These are phyloP conservation scores for Fusarium sp. DNA, from an alignment of 2,329 filamentous ascomycete species.

Conservation along the genomic window DNA sequence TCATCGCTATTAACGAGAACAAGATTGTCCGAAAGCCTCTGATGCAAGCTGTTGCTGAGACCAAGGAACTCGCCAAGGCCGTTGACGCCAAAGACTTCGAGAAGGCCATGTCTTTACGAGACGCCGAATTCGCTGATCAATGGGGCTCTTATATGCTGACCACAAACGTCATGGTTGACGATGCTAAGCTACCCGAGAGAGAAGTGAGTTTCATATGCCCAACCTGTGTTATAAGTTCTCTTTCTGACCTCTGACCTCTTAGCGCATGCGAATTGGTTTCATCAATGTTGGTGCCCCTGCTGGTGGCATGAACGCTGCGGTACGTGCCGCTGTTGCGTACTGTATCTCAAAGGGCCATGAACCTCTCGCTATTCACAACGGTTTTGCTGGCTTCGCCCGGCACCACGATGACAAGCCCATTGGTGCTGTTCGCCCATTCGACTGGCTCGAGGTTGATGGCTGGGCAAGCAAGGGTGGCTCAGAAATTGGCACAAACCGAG, in stretches of 20 bases:
- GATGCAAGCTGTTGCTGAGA: slow-evolving; percentile 88
- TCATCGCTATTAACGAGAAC: slow-evolving; percentile 97
- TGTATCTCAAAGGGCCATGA: slow-evolving; percentile 93
- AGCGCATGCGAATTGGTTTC: slow-evolving; percentile 93
- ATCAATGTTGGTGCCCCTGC: slow-evolving; percentile 97
- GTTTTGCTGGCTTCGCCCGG: slow-evolving; percentile 91
- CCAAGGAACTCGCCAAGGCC: slow-evolving; percentile 83
- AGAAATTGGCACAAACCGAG: slow-evolving; percentile 97
- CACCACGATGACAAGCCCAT: slow-evolving; percentile 87
- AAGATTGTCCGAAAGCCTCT: slow-evolving; percentile 93
- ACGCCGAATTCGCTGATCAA: slow-evolving; percentile 94
- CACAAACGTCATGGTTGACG: slow-evolving; percentile 80
- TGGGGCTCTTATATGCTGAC: slow-evolving; percentile 92
- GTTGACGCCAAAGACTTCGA: slow-evolving; percentile 90
- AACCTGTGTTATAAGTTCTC: background rate
- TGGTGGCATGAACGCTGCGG: slow-evolving; percentile 97
- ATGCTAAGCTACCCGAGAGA: slow-evolving; percentile 72
- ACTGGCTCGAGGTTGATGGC: slow-evolving; percentile 92
- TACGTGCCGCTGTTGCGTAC: slow-evolving; percentile 91
- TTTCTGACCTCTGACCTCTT: slow-evolving; percentile 44
- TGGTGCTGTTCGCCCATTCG: slow-evolving; percentile 84
- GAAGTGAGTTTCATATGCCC: slow-evolving; percentile 66
- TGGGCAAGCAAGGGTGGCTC: slow-evolving; percentile 98
- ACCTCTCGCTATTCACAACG: slow-evolving; percentile 93
- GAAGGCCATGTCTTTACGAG: slow-evolving; percentile 85